Conservation (phyloP, 2,329 filamentous ascomycete species). For the Apiospora kogelbergensis region DNA sequence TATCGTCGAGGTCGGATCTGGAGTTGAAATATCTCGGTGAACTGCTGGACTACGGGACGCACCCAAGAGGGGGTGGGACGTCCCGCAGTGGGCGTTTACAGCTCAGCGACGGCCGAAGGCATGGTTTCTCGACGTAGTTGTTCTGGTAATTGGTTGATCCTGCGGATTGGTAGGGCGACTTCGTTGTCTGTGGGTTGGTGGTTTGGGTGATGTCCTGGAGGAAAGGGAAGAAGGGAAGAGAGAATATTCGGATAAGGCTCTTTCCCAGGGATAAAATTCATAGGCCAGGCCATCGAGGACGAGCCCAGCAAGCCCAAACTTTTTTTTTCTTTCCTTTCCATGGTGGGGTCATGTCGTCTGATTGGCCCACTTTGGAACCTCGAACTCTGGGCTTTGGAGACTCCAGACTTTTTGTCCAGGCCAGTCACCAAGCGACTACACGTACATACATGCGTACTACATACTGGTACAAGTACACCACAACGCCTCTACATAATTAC, state of each 20-base stretch:
- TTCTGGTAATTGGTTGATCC: conserved; percentile 32
- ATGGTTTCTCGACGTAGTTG: conserved; percentile 72
- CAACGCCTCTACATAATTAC: too few relatives aligned
- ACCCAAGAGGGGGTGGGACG: conserved; percentile 49
- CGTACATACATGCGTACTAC: too few relatives aligned
- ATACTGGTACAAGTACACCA: too few relatives aligned
- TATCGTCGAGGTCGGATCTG: conserved; percentile 62
- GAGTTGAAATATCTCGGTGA: conserved; percentile 69
- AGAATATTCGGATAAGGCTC: neutral
- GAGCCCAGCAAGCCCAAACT: conserved; percentile 18
- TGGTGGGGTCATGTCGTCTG: conserved; percentile 24
- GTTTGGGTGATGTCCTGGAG: conserved; percentile 33
- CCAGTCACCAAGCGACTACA: neutral
- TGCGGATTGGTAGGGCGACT: conserved; percentile 54
- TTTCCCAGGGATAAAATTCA: conserved; percentile 27
- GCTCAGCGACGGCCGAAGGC: conserved; percentile 81
- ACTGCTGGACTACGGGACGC: conserved; percentile 82
- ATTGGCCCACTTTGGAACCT: conserved; percentile 21
- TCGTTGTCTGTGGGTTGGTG: conserved; percentile 58
- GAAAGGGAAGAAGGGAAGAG: conserved; percentile 24
- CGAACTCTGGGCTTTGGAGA: conserved; percentile 12
- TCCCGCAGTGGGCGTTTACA: conserved; percentile 88
- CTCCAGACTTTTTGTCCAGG: neutral
- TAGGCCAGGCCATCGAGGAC: conserved; percentile 9
- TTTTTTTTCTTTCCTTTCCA: conserved; percentile 26